Base-by-base conservation (phyloP, 352 stramenopile species). In the Pythium utonaiense region DNA sequence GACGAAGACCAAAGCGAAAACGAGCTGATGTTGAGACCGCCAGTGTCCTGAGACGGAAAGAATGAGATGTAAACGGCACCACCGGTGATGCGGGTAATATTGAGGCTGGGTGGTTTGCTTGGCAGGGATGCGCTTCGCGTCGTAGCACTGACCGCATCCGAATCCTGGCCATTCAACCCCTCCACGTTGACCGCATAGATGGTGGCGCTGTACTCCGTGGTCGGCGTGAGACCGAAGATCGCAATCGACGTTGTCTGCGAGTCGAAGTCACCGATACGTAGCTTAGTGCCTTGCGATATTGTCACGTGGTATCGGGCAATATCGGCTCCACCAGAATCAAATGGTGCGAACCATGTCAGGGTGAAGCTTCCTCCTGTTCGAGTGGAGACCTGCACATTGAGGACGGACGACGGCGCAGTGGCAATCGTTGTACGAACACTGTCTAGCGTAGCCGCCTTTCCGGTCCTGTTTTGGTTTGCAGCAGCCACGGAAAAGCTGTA, bases 21-120 rank as follows among this genome's bases (percentile, higher is more conserved):
- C 5, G 45, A 67, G 6, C 69, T 62, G 31, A 80, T 63, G 1
- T 30, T 49, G 2, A 68, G 41, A 1, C 78, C 78, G 0, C 78
- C 76, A 17, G 62, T 54, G 62, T 88, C 78, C 16, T 77, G 21
- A 5, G 78, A 58, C 3, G 64, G 58, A 0, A 28, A 31, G 25
- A 88, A 63, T 2, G 67, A 33, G 12, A 88, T 22, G 6, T 77
- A 69, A 16, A 88, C 47, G 2, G 69, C 62, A 3, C 78, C 78
- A 9, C 78, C 78, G 2, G 78, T 88, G 13, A 48, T 34, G 1
- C 62, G 66, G 13, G 21, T 38, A 27, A 78, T 52, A 8, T 42
- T 45, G 6, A 78, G 42, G 14, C 53, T 54, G 0, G 40, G 45
- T 3, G 78, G 78, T 33, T 78, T 81, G 24, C 66, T 69, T 0